Conservation (phyloP, 768 basidiomycete genomes). For the Kwoniella europaea region DNA sequence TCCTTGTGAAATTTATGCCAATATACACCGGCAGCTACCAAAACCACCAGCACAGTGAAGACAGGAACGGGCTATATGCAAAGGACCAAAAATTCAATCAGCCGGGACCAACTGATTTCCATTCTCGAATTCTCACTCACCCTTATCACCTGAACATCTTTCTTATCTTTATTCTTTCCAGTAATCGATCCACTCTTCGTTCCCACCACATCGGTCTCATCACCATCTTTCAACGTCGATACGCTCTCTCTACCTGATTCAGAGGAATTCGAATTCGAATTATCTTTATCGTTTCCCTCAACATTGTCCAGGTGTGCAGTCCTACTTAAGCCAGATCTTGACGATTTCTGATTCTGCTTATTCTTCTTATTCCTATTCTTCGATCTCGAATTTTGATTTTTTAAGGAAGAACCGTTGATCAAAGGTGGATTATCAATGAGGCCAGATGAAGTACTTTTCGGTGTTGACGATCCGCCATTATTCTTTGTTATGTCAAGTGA, state of each 20-base stretch:
- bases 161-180: conserved; percentile 15
- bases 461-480: conserved; percentile 32
- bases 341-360: conserved; percentile 2
- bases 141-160: conserved; percentile 21
- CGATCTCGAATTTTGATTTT: not conserved
- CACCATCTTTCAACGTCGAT: conserved; percentile 36
- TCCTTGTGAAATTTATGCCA: conserved; percentile 38
- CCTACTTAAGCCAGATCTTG: conserved; percentile 2
- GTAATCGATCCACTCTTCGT: not conserved
- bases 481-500: not conserved
- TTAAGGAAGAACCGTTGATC: not conserved
- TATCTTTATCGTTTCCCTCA: conserved; percentile 25
- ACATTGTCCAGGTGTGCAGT: not conserved
- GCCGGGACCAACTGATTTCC: too few species aligned
- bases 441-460: conserved; percentile 14
- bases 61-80: conserved; percentile 46
- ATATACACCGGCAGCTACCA: conserved; percentile 45
- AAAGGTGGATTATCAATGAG: not conserved
- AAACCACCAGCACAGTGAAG: conserved; percentile 45
- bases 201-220: conserved; percentile 21
- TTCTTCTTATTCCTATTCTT: not conserved
- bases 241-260: conserved; percentile 24
- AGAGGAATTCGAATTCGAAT: conserved; percentile 20
- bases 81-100: too few species aligned
- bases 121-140: too few species aligned